These are phyloP conservation scores for Fraxinus excelsior DNA, from an alignment of 257 asterid genomes.

Conservation along the genomic window DNA sequence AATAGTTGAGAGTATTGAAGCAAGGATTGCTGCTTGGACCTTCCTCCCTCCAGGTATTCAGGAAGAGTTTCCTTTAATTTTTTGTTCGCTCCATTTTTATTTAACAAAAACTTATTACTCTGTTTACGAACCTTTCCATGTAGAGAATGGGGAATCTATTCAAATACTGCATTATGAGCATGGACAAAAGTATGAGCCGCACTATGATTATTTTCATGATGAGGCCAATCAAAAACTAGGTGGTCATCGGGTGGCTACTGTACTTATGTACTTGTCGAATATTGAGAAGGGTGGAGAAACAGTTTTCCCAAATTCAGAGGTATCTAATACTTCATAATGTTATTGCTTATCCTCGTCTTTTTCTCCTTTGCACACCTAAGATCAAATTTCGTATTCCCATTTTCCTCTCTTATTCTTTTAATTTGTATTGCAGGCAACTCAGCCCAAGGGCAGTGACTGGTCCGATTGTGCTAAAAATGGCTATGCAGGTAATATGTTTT, in stretches of 20 bases:
- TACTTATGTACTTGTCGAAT: conserved; percentile 68
- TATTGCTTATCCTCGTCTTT: background rate
- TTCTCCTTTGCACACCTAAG: background rate
- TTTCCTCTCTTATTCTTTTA: background rate
- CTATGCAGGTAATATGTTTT: conserved; percentile 48
- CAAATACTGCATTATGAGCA: conserved; percentile 62
- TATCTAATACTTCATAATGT: conserved; percentile 14
- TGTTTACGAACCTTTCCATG: background rate
- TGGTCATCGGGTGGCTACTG: conserved; percentile 74
- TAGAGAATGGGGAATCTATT: conserved; percentile 71
- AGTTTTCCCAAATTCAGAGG: conserved; percentile 58
- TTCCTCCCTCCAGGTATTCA: conserved; percentile 64
- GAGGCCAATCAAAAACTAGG: conserved; percentile 46
- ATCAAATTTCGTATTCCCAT: background rate
- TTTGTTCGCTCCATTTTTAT: conserved; percentile 9
- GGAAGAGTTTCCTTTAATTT: background rate
- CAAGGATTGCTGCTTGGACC: conserved; percentile 77
- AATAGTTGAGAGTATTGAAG: conserved; percentile 51
- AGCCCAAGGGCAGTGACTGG: conserved; percentile 61
- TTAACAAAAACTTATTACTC: background rate
- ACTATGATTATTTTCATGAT: conserved; percentile 58
- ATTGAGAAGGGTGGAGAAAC: conserved; percentile 76
- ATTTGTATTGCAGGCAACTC: conserved; percentile 37
- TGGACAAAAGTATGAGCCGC: conserved; percentile 73
- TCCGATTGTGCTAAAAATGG: conserved; percentile 74